Percentiles rank a stretch among this genome's conserved stretches.
Conservation (phyloP, 2,329 filamentous ascomycete genomes). For the Phaeosphaeriaceae sp. region DNA sequence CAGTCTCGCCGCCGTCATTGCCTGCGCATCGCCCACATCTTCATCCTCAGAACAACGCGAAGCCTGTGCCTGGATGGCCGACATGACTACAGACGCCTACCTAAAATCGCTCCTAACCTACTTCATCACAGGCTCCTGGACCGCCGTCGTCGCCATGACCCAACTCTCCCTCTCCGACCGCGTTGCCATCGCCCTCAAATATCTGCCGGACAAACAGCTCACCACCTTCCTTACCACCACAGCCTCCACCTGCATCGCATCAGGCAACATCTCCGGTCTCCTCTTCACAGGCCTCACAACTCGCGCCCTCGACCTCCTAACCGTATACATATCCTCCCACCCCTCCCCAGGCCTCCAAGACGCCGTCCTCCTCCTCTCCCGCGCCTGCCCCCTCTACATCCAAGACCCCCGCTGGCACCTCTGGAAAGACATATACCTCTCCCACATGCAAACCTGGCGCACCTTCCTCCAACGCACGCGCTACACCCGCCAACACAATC, state of each 20-base stretch:
- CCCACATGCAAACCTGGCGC: constrained; percentile 72
- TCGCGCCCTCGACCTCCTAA: constrained; percentile 74
- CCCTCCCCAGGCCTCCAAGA: constrained; percentile 77
- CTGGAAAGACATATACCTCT: constrained; percentile 78
- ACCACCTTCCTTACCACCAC: constrained; percentile 56
- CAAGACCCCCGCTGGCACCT: constrained; percentile 76
- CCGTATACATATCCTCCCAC: constrained; percentile 75
- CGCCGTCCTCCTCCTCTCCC: constrained; percentile 74
- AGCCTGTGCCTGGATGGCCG: constrained; percentile 66
- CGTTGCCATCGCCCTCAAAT: constrained; percentile 73
- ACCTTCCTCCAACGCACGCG: constrained; percentile 76
- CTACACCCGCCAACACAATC: constrained; percentile 79
- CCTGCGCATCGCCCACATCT: constrained; percentile 49
- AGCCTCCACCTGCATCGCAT: constrained; percentile 64
- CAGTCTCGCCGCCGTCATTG: constrained; percentile 56
- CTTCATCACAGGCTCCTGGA: constrained; percentile 79
- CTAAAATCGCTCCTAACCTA: constrained; percentile 79
- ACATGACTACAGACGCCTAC: constrained; percentile 75
- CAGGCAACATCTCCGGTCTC: constrained; percentile 78
- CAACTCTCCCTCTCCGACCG: constrained; percentile 78
- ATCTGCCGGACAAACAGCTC: constrained; percentile 65
- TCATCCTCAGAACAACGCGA: constrained; percentile 64
- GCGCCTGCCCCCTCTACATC: constrained; percentile 77
- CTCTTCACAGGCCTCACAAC: constrained; percentile 80
- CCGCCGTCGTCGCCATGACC: constrained; percentile 72